phyloP scores from a whole-genome alignment of 768 basidiomycete species.

The Suillus decipiens region DNA sequence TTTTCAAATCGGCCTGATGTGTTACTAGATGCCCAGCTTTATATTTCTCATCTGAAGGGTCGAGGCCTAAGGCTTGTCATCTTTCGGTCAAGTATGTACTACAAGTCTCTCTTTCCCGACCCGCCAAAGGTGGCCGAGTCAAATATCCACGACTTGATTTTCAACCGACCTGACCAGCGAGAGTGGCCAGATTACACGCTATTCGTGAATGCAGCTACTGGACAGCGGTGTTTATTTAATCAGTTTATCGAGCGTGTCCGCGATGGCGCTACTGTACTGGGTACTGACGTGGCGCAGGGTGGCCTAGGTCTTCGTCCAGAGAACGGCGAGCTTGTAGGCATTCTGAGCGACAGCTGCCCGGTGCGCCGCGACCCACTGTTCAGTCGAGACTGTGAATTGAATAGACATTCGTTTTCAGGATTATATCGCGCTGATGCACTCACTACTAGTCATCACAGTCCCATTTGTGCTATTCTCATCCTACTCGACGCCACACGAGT shows the following conservation, averaged over 20 bases:
- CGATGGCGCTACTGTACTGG: slow-evolving; percentile 54
- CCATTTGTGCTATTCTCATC: slow-evolving; percentile 51
- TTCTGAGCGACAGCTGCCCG: slow-evolving; percentile 65
- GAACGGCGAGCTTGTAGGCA: slow-evolving; percentile 57
- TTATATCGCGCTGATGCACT: slow-evolving; percentile 44
- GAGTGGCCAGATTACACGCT: slow-evolving; percentile 52
- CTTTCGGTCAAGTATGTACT: slow-evolving; percentile 37
- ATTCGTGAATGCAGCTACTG: slow-evolving; percentile 54
- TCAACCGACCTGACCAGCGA: slow-evolving; percentile 50
- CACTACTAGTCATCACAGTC: slow-evolving; percentile 42
- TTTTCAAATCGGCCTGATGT: too few relatives aligned
- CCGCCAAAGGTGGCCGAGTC: slow-evolving; percentile 44
- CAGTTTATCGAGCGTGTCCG: slow-evolving; percentile 49
- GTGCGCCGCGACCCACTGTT: slow-evolving; percentile 37
- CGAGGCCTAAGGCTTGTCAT: background rate
- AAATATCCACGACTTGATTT: slow-evolving; percentile 52
- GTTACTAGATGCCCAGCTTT: too few relatives aligned
- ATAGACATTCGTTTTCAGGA: slow-evolving; percentile 37
- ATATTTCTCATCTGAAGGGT: background rate
- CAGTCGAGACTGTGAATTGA: background rate
- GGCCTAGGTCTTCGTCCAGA: slow-evolving; percentile 51
- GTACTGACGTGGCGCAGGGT: slow-evolving; percentile 43
- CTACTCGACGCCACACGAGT: slow-evolving; percentile 50
- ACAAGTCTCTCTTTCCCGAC: slow-evolving; percentile 53
- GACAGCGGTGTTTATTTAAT: slow-evolving; percentile 39